Evolutionary conservation across 2,329 filamentous ascomycete genomes (phyloP), one percentile per base, ranked within the genome.

Genomic region (Calonectria pteridis): DNA sequence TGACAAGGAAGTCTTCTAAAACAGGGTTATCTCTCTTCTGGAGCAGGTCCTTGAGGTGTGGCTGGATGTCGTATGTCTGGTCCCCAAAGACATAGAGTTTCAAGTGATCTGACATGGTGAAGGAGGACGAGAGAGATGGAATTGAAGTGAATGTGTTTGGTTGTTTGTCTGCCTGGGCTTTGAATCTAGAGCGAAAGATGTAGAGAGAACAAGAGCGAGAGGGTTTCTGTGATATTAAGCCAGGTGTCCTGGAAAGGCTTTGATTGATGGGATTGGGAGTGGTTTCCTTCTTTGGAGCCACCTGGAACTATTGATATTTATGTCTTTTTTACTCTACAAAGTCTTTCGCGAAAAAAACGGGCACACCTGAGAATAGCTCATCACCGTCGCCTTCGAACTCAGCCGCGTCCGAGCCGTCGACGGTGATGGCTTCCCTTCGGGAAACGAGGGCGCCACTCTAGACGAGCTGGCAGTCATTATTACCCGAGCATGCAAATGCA

Each of bases 1-100:
- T 69, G 33, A 62, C 59, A 13, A 78, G 35, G 11, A 78, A 78
- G 4, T 77, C 77, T 14, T 77, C 73, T 0, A 78, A 75, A 4
- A 78, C 77, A 6, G 77, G 75, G 37, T 78, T 78, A 69, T 77
- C 75, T 43, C 77, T 72, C 35, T 70, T 76, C 55, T 77, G 77
- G 0, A 78, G 71, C 5, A 78, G 59, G 1, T 71, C 49, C 16
- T 76, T 73, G 1, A 76, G 50, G 13, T 75, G 69, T 13, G 77
- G 66, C 40, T 68, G 37, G 20, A 68, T 68, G 11, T 68, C 66
- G 28, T 49, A 68, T 28, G 66, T 68, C 66, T 68, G 66, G 66
- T 68, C 66, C 11, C 66, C 66, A 68, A 68, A 68, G 53, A 68
- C 66, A 37, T 68, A 68, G 37, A 68, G 37, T 7, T 59, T 62